phyloP scores from a whole-genome alignment of 2,329 filamentous ascomycete genomes.

The Tolypocladium cylindrosporum region DNA sequence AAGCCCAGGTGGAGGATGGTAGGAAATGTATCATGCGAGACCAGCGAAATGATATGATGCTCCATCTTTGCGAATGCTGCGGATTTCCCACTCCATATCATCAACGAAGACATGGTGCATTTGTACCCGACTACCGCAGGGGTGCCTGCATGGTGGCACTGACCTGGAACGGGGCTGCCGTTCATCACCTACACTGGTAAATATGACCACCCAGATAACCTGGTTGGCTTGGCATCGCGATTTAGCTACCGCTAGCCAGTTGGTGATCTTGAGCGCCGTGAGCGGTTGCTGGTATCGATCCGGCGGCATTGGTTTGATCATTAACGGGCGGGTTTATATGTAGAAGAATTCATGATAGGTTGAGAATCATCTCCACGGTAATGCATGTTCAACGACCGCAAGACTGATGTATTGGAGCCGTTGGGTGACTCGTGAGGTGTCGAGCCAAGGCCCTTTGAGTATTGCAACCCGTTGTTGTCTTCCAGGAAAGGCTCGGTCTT shows the following conservation, averaged over 20 bases:
- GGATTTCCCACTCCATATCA: too few relatives aligned
- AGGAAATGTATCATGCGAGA: too few relatives aligned
- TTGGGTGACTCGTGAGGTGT: neutral
- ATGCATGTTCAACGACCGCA: neutral
- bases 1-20: too few relatives aligned
- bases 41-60: too few relatives aligned
- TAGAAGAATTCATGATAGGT: neutral
- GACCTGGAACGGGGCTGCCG: too few relatives aligned
- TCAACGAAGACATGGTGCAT: too few relatives aligned
- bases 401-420: neutral
- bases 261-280: neutral
- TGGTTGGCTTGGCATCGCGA: neutral
- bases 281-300: neutral
- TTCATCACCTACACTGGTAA: too few relatives aligned
- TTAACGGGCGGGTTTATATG: neutral
- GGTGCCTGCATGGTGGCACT: too few relatives aligned
- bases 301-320: neutral
- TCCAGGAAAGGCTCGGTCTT: slow-evolving; percentile 26
- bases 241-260: neutral
- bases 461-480: slow-evolving; percentile 28
- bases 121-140: too few relatives aligned
- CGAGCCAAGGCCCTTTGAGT: neutral
- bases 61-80: too few relatives aligned
- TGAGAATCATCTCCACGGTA: neutral
- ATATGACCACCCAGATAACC: too few relatives aligned